Evolutionary conservation across 805 yeast species (phyloP).

Genomic region (Wickerhamomyces mucosus): DNA sequence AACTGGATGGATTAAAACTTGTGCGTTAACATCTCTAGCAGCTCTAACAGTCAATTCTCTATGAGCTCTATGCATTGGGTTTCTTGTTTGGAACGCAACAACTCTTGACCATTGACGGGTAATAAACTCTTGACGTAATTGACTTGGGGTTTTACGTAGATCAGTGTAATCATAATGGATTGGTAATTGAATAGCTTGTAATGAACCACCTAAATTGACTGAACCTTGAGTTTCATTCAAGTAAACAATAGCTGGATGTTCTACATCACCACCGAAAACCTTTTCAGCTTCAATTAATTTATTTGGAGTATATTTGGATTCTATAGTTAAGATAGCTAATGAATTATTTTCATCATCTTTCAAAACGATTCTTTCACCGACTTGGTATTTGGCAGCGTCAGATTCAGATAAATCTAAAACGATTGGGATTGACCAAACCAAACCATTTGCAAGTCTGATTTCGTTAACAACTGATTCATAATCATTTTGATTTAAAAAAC

Average conservation of each 20-base stretch:
- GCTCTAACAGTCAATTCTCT: slow-evolving; percentile 94
- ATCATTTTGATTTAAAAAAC: slow-evolving; percentile 55
- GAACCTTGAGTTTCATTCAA: slow-evolving; percentile 69
- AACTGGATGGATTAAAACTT: slow-evolving; percentile 89
- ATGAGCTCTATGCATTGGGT: slow-evolving; percentile 98
- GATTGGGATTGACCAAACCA: slow-evolving; percentile 89
- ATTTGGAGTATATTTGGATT: slow-evolving; percentile 74
- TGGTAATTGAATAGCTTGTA: slow-evolving; percentile 79
- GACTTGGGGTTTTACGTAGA: slow-evolving; percentile 82
- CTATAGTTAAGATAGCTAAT: slow-evolving; percentile 73
- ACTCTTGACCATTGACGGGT: slow-evolving; percentile 79
- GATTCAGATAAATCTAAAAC: slow-evolving; percentile 63
- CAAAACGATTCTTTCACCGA: slow-evolving; percentile 59
- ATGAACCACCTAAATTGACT: slow-evolving; percentile 76
- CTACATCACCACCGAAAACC: slow-evolving; percentile 94
- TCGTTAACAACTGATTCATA: slow-evolving; percentile 55
- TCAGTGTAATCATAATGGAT: slow-evolving; percentile 86
- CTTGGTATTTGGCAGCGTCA: slow-evolving; percentile 32
- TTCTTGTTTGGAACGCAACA: slow-evolving; percentile 96
- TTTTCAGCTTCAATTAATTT: slow-evolving; percentile 71
- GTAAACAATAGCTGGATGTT: slow-evolving; percentile 86
- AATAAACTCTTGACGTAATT: slow-evolving; percentile 75
- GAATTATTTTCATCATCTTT: slow-evolving; percentile 74
- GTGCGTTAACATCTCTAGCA: slow-evolving; percentile 84
- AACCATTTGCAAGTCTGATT: slow-evolving; percentile 66